Evolutionary conservation across 768 basidiomycete genomes (phyloP), one percentile per base, ranked within the genome.

Genomic region (Cystobasidiopsis lactophilus): DNA sequence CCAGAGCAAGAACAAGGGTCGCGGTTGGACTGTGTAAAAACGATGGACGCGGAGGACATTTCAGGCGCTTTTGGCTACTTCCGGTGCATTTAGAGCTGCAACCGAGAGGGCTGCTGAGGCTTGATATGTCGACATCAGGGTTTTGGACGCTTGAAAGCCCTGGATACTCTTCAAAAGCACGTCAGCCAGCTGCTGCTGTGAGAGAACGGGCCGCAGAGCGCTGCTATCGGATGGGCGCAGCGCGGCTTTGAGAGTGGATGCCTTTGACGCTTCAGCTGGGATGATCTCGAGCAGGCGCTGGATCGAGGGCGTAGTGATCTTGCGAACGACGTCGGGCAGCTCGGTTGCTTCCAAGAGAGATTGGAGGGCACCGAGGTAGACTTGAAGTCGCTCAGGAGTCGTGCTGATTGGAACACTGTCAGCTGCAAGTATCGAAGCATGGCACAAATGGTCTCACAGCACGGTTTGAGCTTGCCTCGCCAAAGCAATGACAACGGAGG

Each of bases 401-500:
- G 9, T 47, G 24, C 11, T 16, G 3, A 13, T 27, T 10, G 45
- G 29, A 27, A 24, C 19, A 11, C 11, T n/a, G n/a, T 43, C 41
- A 38, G 5, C 3, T 1, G n/a, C 10, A n/a, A 21, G 2, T 10
- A 2, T 19, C 30, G 5, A 18, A 3, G 18, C 9, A 44, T 9
- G 14, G 14, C 31, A 4, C 19, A 3, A 3, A 0, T 5, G n/a
- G 18, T 60, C 67, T 56, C 45, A 67, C 68, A 66, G 64, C 23
- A 65, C 62, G 13, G 65, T 41, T 23, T 52, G 58, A 31, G 66
- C 62, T 54, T 69, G 67, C 9, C 40, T 49, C 18, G 61, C 60
- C 5, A 69, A 57, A 66, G 67, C 69, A 0, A 46, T 40, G 3
- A 68, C 40, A n/a, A 68, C 63, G 2, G 67, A 66, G 1, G 64